These are phyloP conservation scores for Oryza longistaminata DNA, from an alignment of 176 grass and related monocot species.

Conservation along the genomic window DNA sequence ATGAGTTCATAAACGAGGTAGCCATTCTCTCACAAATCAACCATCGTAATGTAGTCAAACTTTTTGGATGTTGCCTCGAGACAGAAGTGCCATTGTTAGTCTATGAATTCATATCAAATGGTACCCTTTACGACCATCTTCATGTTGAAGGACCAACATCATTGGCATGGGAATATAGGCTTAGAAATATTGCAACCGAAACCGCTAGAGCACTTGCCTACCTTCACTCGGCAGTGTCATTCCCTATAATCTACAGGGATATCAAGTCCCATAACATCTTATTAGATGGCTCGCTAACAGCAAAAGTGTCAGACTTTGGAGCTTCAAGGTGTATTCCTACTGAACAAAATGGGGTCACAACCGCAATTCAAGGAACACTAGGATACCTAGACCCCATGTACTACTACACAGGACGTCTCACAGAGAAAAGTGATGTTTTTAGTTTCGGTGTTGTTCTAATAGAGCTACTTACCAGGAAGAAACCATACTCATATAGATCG, in stretches of 20 bases:
- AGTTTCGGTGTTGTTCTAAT: neutral
- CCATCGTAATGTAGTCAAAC: constrained; percentile 10
- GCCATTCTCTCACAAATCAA: constrained; percentile 7
- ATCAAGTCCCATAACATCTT: neutral
- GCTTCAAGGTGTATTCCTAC: neutral
- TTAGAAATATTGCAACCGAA: neutral
- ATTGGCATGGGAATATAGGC: neutral
- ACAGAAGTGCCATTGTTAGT: neutral
- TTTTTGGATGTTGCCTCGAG: constrained; percentile 28
- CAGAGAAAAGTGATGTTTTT: neutral
- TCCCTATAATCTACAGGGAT: neutral
- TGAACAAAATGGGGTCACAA: neutral
- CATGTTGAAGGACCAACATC: neutral
- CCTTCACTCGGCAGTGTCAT: neutral
- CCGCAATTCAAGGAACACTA: neutral
- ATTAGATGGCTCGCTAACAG: neutral
- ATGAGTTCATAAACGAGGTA: neutral
- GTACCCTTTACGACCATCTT: neutral
- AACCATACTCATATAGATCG: neutral
- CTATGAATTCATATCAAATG: constrained; percentile 14
- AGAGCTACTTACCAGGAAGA: neutral
- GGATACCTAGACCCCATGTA: neutral
- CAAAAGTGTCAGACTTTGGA: neutral
- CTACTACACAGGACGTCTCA: neutral
- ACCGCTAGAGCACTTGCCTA: neutral